phyloP scores from a whole-genome alignment of 2,329 filamentous ascomycete species.

The Verticillium tricorpus region DNA sequence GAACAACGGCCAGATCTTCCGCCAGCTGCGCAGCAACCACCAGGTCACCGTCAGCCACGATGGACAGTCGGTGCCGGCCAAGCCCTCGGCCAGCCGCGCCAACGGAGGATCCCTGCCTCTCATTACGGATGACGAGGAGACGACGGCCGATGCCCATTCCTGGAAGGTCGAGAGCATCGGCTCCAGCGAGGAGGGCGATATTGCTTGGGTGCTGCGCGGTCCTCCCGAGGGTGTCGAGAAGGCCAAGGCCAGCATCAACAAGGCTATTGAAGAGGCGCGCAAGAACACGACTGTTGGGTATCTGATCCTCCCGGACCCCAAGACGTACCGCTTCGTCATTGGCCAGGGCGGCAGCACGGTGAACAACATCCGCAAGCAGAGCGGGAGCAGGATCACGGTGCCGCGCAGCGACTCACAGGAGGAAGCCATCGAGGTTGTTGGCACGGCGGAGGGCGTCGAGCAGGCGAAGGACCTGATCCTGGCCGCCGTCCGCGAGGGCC shows the following conservation, averaged over 20 bases:
- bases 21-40: conserved; percentile 77
- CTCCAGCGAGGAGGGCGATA: conserved; percentile 62
- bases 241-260: conserved; percentile 69
- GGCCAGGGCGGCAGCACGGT: conserved; percentile 87
- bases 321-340: conserved; percentile 85
- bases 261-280: conserved; percentile 67
- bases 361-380: conserved; percentile 87
- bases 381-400: conserved; percentile 89
- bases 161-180: conserved; percentile 73
- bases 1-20: conserved; percentile 92
- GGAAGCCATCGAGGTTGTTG: conserved; percentile 88
- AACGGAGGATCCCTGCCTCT: conserved; percentile 70
- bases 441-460: conserved; percentile 74
- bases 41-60: conserved; percentile 90
- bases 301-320: conserved; percentile 83
- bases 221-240: conserved; percentile 73
- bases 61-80: conserved; percentile 70
- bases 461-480: conserved; percentile 86
- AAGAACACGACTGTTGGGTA: conserved; percentile 75
- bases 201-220: conserved; percentile 87
- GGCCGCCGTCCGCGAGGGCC: conserved; percentile 67
- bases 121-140: conserved; percentile 80
- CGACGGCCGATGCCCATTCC: conserved; percentile 63
- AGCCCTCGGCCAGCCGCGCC: conserved; percentile 49
- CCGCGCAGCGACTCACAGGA: conserved; percentile 70